Conservation (phyloP, 2,329 filamentous ascomycete genomes). For the Claviceps quebecensis region DNA sequence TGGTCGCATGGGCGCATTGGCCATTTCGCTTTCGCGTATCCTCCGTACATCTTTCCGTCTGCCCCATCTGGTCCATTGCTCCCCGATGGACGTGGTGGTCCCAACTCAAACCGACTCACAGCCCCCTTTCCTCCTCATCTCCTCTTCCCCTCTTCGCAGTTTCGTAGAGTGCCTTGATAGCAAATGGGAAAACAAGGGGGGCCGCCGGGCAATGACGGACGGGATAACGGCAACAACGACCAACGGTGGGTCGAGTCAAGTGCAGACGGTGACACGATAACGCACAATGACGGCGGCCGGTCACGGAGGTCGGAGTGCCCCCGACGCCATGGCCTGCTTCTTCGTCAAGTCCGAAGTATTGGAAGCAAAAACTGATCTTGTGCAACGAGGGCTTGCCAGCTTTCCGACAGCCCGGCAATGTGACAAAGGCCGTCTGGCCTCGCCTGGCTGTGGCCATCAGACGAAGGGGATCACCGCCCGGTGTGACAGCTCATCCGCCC, state of each 20-base stretch:
- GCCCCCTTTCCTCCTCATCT: not conserved
- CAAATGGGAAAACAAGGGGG: not conserved
- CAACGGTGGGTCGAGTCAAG: not conserved
- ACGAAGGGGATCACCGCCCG: not conserved
- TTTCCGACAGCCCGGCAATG: not conserved
- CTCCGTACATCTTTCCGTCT: too few relatives aligned
- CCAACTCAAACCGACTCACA: not conserved
- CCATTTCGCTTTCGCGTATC: too few relatives aligned
- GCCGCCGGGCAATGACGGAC: not conserved
- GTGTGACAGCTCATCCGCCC: not conserved
- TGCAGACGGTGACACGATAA: not conserved
- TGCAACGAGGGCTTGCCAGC: not conserved
- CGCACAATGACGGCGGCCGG: not conserved
- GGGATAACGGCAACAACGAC: not conserved
- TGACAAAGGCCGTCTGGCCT: not conserved
- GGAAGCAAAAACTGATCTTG: not conserved
- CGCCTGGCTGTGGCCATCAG: not conserved
- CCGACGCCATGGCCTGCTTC: not conserved
- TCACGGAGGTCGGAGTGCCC: not conserved
- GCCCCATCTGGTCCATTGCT: not conserved
- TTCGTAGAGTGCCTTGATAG: not conserved
- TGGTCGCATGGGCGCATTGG: too few relatives aligned
- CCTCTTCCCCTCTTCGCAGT: not conserved
- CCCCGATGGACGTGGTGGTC: not conserved
- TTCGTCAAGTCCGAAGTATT: not conserved